A percentile compares a stretch with the other conserved stretches of the same genome.
These are phyloP conservation scores for Fusarium verrucosum DNA, from an alignment of 2,329 filamentous ascomycete species.

Conservation along the genomic window DNA sequence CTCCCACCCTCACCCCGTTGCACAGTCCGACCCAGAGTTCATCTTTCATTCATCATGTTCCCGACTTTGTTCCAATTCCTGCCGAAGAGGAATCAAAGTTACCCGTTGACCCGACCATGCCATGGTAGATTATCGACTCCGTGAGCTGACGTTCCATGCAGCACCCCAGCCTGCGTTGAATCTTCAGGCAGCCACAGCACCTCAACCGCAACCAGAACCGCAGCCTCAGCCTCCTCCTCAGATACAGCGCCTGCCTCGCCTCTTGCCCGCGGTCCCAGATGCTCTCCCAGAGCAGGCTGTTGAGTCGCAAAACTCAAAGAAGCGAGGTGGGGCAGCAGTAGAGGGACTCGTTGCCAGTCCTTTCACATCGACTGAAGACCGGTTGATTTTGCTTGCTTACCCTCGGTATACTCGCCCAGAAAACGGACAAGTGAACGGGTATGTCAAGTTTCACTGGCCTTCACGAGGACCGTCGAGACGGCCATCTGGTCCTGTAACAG, in stretches of 20 bases:
- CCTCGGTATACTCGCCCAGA: conserved; percentile 46
- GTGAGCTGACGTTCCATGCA: conserved; percentile 46
- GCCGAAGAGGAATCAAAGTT: conserved; percentile 25
- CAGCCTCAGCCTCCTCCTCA: conserved; percentile 15
- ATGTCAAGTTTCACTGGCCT: conserved; percentile 53
- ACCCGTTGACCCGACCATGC: conserved; percentile 35
- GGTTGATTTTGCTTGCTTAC: conserved; percentile 36
- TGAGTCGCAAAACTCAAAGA: conserved; percentile 15
- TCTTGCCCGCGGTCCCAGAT: conserved; percentile 21
- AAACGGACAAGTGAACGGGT: conserved; percentile 51
- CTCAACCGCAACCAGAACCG: conserved; percentile 15
- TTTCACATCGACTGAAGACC: conserved; percentile 47
- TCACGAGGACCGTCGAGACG: conserved; percentile 29
- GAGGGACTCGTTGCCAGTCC: conserved; percentile 43
- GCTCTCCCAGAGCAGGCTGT: conserved; percentile 4
- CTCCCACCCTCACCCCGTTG: conserved; percentile 31
- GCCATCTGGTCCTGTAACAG: conserved; percentile 11
- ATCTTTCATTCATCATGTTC: conserved; percentile 29
- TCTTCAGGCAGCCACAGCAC: conserved; percentile 19
- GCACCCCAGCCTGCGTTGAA: conserved; percentile 37
- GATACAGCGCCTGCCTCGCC: conserved; percentile 25
- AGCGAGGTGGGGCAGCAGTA: conserved; percentile 8
- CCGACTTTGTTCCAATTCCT: conserved; percentile 23
- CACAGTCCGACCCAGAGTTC: conserved; percentile 23
- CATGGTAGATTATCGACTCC: conserved; percentile 41